Evolutionary conservation across 345 rosid genomes (phyloP).

Genomic region (Euphorbia tirucalli): DNA sequence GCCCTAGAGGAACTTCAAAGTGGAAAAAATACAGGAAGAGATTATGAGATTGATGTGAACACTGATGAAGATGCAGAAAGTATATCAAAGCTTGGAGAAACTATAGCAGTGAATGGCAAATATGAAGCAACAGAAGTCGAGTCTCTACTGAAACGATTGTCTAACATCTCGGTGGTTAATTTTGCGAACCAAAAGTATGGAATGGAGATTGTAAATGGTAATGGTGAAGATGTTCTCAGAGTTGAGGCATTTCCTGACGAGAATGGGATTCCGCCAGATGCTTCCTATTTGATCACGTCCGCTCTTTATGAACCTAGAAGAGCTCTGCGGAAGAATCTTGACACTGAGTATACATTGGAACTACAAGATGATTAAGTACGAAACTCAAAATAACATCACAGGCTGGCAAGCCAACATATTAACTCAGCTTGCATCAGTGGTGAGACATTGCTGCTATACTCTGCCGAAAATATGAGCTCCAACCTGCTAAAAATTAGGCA

Average conservation of each 20-base stretch:
- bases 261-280: slow-evolving; percentile 13
- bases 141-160: not conserved
- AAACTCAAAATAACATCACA: not conserved
- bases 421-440: too few species aligned
- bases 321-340: not conserved
- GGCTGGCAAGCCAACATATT: not conserved
- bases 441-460: not conserved
- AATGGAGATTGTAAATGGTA: not conserved
- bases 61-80: not conserved
- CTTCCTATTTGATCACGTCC: not conserved
- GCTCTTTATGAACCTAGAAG: not conserved
- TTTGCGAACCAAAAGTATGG: not conserved
- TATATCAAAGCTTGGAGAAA: not conserved
- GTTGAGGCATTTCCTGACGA: slow-evolving; percentile 4
- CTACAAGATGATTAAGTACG: not conserved
- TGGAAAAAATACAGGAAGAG: not conserved
- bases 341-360: not conserved
- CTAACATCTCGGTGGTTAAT: not conserved
- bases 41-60: slow-evolving; percentile 6
- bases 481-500: not conserved
- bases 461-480: not conserved
- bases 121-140: not conserved
- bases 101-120: not conserved
- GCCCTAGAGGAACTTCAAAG: not conserved
- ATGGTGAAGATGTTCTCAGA: not conserved